Conservation (phyloP, 2,329 filamentous ascomycete genomes). For the Neopestalotiopsis sp. region DNA sequence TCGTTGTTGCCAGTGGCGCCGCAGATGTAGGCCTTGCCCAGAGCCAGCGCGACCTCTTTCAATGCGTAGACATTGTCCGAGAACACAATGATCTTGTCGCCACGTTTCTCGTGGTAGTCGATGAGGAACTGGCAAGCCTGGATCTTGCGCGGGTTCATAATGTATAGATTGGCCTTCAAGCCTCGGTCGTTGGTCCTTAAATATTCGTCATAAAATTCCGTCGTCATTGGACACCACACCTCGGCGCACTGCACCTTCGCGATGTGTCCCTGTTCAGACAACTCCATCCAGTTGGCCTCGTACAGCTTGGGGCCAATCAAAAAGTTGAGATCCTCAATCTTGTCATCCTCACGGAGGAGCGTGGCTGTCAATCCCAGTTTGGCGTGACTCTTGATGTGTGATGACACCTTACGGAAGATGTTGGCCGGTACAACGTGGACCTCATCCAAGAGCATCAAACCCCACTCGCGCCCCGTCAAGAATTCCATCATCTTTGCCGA, state of each 20-base stretch:
- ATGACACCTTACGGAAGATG: constrained; percentile 94
- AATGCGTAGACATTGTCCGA: constrained; percentile 96
- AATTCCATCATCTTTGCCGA: constrained; percentile 98
- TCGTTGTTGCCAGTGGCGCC: constrained; percentile 87
- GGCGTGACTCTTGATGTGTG: constrained; percentile 90
- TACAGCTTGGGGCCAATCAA: constrained; percentile 96
- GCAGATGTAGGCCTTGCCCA: constrained; percentile 89
- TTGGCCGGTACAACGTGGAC: constrained; percentile 97
- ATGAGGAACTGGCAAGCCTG: constrained; percentile 98
- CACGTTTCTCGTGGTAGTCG: constrained; percentile 91
- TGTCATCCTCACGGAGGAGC: constrained; percentile 93
- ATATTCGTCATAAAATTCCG: constrained; percentile 97
- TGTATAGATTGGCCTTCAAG: constrained; percentile 67
- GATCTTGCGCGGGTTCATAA: constrained; percentile 98
- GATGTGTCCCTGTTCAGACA: constrained; percentile 95
- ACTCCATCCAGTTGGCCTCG: constrained; percentile 99
- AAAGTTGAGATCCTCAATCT: constrained; percentile 97
- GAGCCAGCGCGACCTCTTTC: constrained; percentile 80
- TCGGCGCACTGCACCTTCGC: constrained; percentile 97
- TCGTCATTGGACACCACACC: constrained; percentile 99
- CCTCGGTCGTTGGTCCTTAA: constrained; percentile 53
- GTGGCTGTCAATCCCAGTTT: constrained; percentile 96
- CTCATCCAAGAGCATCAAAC: constrained; percentile 94
- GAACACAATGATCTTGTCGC: constrained; percentile 98
- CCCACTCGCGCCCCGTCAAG: constrained; percentile 88